phyloP scores from a whole-genome alignment of 2,329 filamentous ascomycete genomes.

The Trichoderma citrinoviride region DNA sequence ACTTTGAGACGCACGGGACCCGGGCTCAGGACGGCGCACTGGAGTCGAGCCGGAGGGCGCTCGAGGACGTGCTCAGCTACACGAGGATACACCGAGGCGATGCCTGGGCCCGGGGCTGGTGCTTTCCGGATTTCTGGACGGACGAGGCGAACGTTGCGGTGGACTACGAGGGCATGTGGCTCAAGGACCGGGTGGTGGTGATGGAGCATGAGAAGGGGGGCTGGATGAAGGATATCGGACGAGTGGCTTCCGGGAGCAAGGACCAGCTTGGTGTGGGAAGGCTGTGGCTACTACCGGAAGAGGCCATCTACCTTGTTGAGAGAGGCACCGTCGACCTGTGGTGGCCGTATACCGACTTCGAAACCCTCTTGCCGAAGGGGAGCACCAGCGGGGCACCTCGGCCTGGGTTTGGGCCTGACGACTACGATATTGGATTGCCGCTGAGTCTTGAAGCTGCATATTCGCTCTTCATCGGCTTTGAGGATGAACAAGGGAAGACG shows the following conservation, averaged over 20 bases:
- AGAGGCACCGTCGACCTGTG: conserved; percentile 82
- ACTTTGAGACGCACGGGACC: conserved; percentile 93
- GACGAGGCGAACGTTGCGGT: conserved; percentile 26
- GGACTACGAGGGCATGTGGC: conserved; percentile 29
- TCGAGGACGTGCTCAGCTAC: conserved; percentile 82
- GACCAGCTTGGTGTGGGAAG: conserved; percentile 57
- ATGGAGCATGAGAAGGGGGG: conserved; percentile 70
- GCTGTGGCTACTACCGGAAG: conserved; percentile 86
- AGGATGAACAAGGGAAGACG: conserved; percentile 58
- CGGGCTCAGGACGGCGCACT: conserved; percentile 74
- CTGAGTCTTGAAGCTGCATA: conserved; percentile 92
- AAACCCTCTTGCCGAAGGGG: conserved; percentile 45
- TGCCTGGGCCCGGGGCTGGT: conserved; percentile 66
- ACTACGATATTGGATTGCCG: conserved; percentile 66
- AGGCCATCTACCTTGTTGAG: conserved; percentile 86
- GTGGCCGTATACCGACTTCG: conserved; percentile 65
- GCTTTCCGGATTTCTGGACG: conserved; percentile 62
- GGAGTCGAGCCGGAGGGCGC: conserved; percentile 76
- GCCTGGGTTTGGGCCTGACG: conserved; percentile 33
- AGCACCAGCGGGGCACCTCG: conserved; percentile 27
- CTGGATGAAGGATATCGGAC: conserved; percentile 75
- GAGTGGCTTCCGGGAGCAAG: conserved; percentile 55
- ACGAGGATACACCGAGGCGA: conserved; percentile 71
- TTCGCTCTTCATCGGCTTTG: conserved; percentile 73
- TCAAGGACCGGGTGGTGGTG: conserved; percentile 57